A percentile compares a stretch with the other conserved stretches of the same genome.
These are phyloP conservation scores for Saccharomyces kudriavzevii DNA, from an alignment of 805 yeast genomes.

Conservation along the genomic window DNA sequence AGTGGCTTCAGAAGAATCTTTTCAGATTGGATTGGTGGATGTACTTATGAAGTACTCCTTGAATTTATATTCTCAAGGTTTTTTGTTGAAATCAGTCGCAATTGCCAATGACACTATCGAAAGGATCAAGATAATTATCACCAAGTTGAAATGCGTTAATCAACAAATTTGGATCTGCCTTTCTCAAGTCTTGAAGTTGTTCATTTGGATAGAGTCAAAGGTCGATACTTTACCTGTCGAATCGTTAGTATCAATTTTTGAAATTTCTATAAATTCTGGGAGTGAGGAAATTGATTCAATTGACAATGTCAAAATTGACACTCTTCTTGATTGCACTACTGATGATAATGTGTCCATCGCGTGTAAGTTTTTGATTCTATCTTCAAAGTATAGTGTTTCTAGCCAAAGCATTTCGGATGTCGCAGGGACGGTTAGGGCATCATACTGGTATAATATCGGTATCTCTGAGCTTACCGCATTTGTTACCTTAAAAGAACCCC, in stretches of 20 bases:
- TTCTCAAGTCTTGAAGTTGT: slow-evolving; percentile 48
- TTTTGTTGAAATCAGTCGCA: slow-evolving; percentile 55
- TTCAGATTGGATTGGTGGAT: slow-evolving; percentile 48
- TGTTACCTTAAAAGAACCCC: slow-evolving; percentile 22
- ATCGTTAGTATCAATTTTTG: slow-evolving; percentile 26
- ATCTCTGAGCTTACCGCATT: slow-evolving; percentile 47
- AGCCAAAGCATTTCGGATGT: slow-evolving; percentile 7
- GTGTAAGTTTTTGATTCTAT: slow-evolving; percentile 35
- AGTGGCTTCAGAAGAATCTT: slow-evolving; percentile 43
- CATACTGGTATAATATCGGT: slow-evolving; percentile 64
- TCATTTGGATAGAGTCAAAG: slow-evolving; percentile 48
- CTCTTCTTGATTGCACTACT: slow-evolving; percentile 13
- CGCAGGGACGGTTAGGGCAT: slow-evolving; percentile 46
- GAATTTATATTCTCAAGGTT: slow-evolving; percentile 49
- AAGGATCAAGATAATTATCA: slow-evolving; percentile 12
- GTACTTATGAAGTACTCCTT: slow-evolving; percentile 48
- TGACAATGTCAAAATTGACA: slow-evolving; percentile 19
- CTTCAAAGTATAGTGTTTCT: slow-evolving; percentile 40
- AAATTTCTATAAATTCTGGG: slow-evolving; percentile 8
- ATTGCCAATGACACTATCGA: slow-evolving; percentile 41
- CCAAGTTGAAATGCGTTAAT: slow-evolving; percentile 25
- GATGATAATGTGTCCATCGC: slow-evolving; percentile 33
- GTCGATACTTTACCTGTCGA: slow-evolving; percentile 43
- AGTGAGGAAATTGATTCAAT: slow-evolving; percentile 24
- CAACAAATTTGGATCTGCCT: slow-evolving; percentile 61